These are phyloP conservation scores for Coffea canephora DNA, from an alignment of 257 asterid genomes.

Conservation along the genomic window DNA sequence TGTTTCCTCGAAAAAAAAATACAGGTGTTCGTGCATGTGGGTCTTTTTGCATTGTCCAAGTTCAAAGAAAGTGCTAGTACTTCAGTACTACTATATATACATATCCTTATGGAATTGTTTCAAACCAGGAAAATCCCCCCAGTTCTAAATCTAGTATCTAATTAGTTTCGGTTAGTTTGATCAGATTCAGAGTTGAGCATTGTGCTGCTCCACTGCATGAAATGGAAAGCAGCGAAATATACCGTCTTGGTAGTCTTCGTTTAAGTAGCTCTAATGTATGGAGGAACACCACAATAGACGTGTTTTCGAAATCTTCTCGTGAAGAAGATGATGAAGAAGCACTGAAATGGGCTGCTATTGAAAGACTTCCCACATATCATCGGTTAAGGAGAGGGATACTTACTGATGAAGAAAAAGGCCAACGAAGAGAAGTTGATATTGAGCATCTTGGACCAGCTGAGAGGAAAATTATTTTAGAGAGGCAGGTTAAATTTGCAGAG, in stretches of 20 bases:
- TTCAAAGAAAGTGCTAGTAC: no score
- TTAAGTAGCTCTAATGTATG: conserved; percentile 63
- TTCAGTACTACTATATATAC: no score
- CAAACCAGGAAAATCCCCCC: no score
- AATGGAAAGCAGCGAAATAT: conserved; percentile 57
- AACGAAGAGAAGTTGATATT: conserved; percentile 52
- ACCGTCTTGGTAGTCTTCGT: conserved; percentile 50
- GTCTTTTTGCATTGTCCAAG: no score
- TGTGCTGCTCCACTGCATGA: no score
- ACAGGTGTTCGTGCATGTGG: no score
- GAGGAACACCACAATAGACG: conserved; percentile 64
- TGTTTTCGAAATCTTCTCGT: conserved; percentile 51
- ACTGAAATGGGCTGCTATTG: conserved; percentile 74
- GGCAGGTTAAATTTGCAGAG: conserved; percentile 59
- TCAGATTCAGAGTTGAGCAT: no score
- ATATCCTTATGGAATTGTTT: no score
- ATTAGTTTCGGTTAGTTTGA: no score
- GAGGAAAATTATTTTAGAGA: conserved; percentile 60
- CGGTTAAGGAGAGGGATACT: conserved; percentile 56
- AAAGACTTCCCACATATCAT: conserved; percentile 63
- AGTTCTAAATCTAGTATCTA: no score
- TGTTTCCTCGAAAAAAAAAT: no score
- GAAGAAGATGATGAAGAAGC: conserved; percentile 78
- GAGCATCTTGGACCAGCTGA: conserved; percentile 59
- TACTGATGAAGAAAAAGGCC: conserved; percentile 49